Conservation (phyloP, 306 rosid genomes). For the Lathyrus oleraceus region DNA sequence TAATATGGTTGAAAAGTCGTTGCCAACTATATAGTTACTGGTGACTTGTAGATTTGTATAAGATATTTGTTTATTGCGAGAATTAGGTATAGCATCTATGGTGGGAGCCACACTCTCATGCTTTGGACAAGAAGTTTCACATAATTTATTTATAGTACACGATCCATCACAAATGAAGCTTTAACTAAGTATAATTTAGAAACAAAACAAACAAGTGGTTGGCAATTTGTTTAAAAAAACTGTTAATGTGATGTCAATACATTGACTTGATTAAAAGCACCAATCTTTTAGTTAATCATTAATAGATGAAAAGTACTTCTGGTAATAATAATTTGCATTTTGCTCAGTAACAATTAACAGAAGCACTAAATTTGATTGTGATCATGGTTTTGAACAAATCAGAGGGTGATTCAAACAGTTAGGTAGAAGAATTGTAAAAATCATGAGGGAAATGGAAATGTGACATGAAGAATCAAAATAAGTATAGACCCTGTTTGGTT, state of each 20-base stretch:
- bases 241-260: constrained; percentile 5
- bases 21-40: not conserved
- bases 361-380: not conserved
- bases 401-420: not conserved
- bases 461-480: not conserved
- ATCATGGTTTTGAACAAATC: constrained; percentile 18
- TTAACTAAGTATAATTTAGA: not conserved
- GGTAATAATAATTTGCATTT: not conserved
- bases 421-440: not conserved
- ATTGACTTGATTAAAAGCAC: not conserved
- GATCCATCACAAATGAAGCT: not conserved
- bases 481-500: not conserved
- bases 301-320: not conserved
- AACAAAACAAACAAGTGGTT: not conserved
- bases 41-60: constrained; percentile 10
- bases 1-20: constrained; percentile 30
- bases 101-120: not conserved
- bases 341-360: not conserved
- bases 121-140: constrained; percentile 16
- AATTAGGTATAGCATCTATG: not conserved
- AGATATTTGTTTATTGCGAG: not conserved
- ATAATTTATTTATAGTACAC: not conserved
- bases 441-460: constrained; percentile 1
- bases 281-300: not conserved
- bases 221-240: not conserved